Evolutionary conservation across 371 early-diverging fungal genomes (phyloP), one percentile per base, ranked within the genome.

Genomic region (Mortierella sp.): DNA sequence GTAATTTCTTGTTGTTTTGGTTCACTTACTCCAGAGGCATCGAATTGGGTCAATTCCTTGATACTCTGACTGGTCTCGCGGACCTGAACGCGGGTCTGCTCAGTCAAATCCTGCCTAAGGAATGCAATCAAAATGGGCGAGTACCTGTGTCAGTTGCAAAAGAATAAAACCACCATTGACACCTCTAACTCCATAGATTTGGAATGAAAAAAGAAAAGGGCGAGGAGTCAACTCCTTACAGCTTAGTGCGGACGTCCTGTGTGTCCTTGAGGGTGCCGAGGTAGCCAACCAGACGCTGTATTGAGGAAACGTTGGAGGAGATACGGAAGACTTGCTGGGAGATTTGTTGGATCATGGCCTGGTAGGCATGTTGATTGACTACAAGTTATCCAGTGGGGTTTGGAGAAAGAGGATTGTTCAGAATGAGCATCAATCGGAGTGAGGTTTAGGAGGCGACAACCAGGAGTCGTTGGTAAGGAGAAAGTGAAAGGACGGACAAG

Each of bases 201-300:
- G 35, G 38, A 6, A 68, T 65, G 32, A 68, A 29, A 71, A n/a
- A 35, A 41, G 49, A 41, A 75, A 29, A 46, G 38, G 41, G 58
- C 16, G 86, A 88, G 41, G 10, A n/a, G n/a, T 29, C 73, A 84
- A 35, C 35, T 32, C 14, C 63, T 63, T 92, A 95, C 97, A 97
- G 83, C 81, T 95, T 93, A 70, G 89, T 88, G 75, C 98, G 91
- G 74, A 96, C 83, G 16, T 96, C 94, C 10, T 90, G 79, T 6
- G 96, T 95, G 86, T 98, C 98, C 82, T 92, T 91, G 68, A 89
- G 76, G 0, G 95, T 92, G 46, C 98, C 97, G 41, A 97, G 89
- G 72, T 92, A 93, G 24, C 90, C 89, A 21, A 97, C 95, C 10
- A 96, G 89, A 46, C 95, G 91, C 70, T 97, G 95, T 51, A 98